Percentiles rank a stretch among this genome's conserved stretches.
phyloP scores from a whole-genome alignment of 2,329 filamentous ascomycete genomes.

The Rutstroemia sp. region DNA sequence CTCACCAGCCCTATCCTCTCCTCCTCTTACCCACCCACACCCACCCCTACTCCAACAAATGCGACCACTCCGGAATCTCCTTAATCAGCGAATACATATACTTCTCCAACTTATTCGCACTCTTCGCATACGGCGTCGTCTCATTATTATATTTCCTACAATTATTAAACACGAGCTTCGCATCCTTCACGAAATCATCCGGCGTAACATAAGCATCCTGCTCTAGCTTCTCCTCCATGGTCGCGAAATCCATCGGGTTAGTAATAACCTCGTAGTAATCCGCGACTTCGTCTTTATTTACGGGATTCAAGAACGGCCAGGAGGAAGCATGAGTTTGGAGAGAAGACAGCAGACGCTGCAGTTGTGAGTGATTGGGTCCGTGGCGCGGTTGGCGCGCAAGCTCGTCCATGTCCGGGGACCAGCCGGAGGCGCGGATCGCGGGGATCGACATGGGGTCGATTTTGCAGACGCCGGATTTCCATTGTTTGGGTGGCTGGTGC shows the following conservation, averaged over 20 bases:
- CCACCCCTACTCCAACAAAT: constrained; percentile 27
- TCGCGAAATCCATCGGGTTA: constrained; percentile 91
- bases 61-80: constrained; percentile 86
- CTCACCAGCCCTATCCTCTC: too few species aligned
- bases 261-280: constrained; percentile 99
- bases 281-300: constrained; percentile 93
- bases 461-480: constrained; percentile 64
- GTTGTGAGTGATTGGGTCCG: constrained; percentile 91
- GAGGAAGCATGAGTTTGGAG: constrained; percentile 88
- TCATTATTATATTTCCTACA: constrained; percentile 96
- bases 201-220: constrained; percentile 86
- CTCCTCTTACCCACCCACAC: not conserved
- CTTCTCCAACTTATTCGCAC: constrained; percentile 85
- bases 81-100: constrained; percentile 94
- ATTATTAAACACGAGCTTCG: constrained; percentile 85
- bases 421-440: constrained; percentile 85
- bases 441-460: constrained; percentile 84
- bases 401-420: constrained; percentile 97
- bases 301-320: constrained; percentile 91
- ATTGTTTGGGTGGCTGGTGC: constrained; percentile 77
- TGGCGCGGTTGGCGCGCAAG: constrained; percentile 90
- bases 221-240: constrained; percentile 94
- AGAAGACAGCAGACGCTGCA: constrained; percentile 87
- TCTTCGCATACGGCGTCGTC: constrained; percentile 90
- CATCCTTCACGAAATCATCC: constrained; percentile 87